Evolutionary conservation across 2,329 filamentous ascomycete genomes (phyloP).

Genomic region (Chaetothyriales sp.): DNA sequence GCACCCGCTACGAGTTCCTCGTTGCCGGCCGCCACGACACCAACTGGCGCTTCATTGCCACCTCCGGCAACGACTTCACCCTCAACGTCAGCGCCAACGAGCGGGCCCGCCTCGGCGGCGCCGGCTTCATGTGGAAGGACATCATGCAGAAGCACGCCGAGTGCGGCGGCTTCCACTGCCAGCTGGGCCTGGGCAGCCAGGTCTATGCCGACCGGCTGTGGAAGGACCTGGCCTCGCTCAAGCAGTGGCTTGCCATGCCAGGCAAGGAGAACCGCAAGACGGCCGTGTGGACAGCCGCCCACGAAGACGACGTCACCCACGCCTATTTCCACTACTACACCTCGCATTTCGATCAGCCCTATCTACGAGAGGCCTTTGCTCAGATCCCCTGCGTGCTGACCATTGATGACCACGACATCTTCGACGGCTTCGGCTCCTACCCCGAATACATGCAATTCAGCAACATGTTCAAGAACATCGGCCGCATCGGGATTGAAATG

Average conservation of each 20-base stretch:
- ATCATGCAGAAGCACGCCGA: slow-evolving; percentile 95
- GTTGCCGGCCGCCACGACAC: slow-evolving; percentile 82
- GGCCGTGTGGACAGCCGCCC: slow-evolving; percentile 78
- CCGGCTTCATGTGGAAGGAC: slow-evolving; percentile 98
- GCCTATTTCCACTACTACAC: slow-evolving; percentile 99
- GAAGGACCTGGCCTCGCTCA: slow-evolving; percentile 87
- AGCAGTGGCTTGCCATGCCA: slow-evolving; percentile 87
- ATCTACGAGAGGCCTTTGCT: slow-evolving; percentile 85
- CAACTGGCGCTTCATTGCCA: slow-evolving; percentile 89
- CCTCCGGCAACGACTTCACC: slow-evolving; percentile 92
- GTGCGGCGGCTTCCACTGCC: slow-evolving; percentile 87
- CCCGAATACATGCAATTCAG: slow-evolving; percentile 97
- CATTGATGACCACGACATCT: slow-evolving; percentile 95
- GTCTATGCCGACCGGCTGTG: slow-evolving; percentile 91
- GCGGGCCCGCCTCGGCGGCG: slow-evolving; percentile 68
- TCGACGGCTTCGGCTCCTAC: slow-evolving; percentile 94
- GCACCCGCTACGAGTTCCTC: slow-evolving; percentile 95
- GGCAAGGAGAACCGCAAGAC: slow-evolving; percentile 88
- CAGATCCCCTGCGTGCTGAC: slow-evolving; percentile 91
- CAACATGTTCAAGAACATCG: slow-evolving; percentile 96
- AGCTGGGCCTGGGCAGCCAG: slow-evolving; percentile 83
- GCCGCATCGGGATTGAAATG: slow-evolving; percentile 89
- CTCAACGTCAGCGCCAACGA: slow-evolving; percentile 77
- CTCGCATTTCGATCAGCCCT: slow-evolving; percentile 94
- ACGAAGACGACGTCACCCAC: slow-evolving; percentile 90